Conservation (phyloP, 2,329 filamentous ascomycete species). For the Davidsoniella neocaledoniae region DNA sequence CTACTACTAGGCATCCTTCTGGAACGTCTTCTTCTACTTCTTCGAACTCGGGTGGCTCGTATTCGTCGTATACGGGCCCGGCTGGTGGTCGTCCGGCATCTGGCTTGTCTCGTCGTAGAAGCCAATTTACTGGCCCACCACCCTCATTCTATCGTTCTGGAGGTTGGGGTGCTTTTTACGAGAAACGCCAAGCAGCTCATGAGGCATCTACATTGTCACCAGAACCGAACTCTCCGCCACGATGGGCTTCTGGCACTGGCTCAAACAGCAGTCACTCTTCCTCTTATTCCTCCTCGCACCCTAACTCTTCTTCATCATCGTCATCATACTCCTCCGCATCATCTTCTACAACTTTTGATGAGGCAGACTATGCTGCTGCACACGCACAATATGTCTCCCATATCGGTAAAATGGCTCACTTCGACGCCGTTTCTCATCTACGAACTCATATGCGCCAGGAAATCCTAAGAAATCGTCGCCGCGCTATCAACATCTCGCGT, state of each 20-base stretch:
- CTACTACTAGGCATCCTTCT: too few species aligned
- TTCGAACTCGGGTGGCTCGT: slow-evolving; percentile 25
- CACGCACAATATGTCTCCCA: too few species aligned
- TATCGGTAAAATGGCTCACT: slow-evolving; percentile 47
- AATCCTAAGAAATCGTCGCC: slow-evolving; percentile 20
- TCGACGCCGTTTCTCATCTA: slow-evolving; percentile 57
- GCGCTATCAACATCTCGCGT: not conserved
- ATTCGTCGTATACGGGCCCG: slow-evolving; percentile 36
- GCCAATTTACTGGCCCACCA: slow-evolving; percentile 68
- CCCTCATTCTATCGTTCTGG: slow-evolving; percentile 75
- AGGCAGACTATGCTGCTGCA: too few species aligned
- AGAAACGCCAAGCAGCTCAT: slow-evolving; percentile 40
- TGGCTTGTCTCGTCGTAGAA: slow-evolving; percentile 61
- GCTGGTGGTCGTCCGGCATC: slow-evolving; percentile 63
- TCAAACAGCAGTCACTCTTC: too few species aligned
- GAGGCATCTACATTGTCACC: slow-evolving; percentile 22
- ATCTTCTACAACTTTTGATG: too few species aligned
- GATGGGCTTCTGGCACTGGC: too few species aligned
- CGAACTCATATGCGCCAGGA: slow-evolving; percentile 55
- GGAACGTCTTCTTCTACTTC: slow-evolving; percentile 12
- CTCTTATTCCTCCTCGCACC: too few species aligned
- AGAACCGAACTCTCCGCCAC: slow-evolving; percentile 1
- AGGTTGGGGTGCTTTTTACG: slow-evolving; percentile 52
- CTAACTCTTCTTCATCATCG: too few species aligned
- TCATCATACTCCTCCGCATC: too few species aligned